Evolutionary conservation across 2,329 filamentous ascomycete genomes (phyloP).

Genomic region (Verticillium nonalfalfae): DNA sequence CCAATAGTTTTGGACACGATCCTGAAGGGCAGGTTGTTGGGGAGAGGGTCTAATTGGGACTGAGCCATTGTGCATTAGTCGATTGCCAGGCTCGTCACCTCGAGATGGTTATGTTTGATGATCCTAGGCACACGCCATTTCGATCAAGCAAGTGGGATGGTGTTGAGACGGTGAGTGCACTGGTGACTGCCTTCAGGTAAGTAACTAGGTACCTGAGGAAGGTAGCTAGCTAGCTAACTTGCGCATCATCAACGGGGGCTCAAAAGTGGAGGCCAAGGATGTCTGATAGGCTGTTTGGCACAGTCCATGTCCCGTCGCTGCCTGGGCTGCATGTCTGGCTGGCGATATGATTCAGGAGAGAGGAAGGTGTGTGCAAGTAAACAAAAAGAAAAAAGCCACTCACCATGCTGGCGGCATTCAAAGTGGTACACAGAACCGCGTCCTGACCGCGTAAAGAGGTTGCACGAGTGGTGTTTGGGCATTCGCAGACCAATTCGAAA

Average conservation of each 20-base stretch:
- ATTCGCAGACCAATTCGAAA: neutral
- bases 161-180: neutral
- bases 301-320: neutral
- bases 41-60: constrained; percentile 86
- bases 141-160: neutral
- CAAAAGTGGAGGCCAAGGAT: neutral
- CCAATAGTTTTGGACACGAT: constrained; percentile 96
- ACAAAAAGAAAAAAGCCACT: neutral
- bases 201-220: no score
- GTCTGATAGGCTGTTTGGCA: neutral
- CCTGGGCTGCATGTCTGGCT: neutral
- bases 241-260: neutral
- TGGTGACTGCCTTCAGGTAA: no score
- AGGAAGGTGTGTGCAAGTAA: neutral
- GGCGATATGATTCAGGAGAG: neutral
- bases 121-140: neutral
- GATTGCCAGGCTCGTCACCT: neutral
- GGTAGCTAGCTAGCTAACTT: neutral
- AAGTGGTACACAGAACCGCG: constrained; percentile 2
- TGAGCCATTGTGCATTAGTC: constrained; percentile 43
- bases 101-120: neutral
- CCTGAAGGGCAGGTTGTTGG: constrained; percentile 80
- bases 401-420: constrained; percentile 4
- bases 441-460: constrained; percentile 13
- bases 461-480: neutral